Base-by-base conservation (phyloP, 208 protist genomes). In the Trypanosoma melophagium region DNA sequence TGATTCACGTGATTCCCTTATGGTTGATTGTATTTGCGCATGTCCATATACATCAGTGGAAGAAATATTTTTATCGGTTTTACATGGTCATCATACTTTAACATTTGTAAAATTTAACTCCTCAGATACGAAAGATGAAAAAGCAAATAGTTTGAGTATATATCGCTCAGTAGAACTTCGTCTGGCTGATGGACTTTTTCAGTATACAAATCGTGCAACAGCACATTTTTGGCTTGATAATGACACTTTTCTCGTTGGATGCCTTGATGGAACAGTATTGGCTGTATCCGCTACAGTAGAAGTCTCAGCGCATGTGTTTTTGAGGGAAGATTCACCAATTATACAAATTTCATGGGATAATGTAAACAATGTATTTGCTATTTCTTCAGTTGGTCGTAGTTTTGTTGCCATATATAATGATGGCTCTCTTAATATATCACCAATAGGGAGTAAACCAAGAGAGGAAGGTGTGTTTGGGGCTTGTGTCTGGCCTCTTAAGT, bases 211-310 rank as follows among this genome's bases (percentile, higher is more conserved):
- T 44, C 53, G 65, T 35, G 28, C 40, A 16, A 63, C 65, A n/a
- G 50, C 64, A 5, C 64, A 69, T 35, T 69, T 28, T 22, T 69
- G 64, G 64, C 14, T 69, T 12, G 64, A 60, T 60, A 24, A 51
- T 41, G 64, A 60, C 44, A 60, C 51, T 3, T 62, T 69, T 60
- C 28, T 62, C 14, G 47, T 59, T 19, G 64, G 64, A 28, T 69
- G 64, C 19, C 47, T 69, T 41, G 47, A 53, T 22, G 64, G 64
- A 31, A 25, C 21, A 7, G 52, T 69, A 19, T 53, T 69, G n/a
- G 54, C 55, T 31, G 44, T 60, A 2, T 55, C 41, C 16, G 52
- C 45, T 17, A 19, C 52, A 17, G 64, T 25, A 53, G 22, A 47
- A 16, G 63, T 19, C 31, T 53, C 49, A 60, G 24, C 16, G 9